phyloP scores from a whole-genome alignment of 2,329 filamentous ascomycete genomes.

The Ceratocystis colombiana region DNA sequence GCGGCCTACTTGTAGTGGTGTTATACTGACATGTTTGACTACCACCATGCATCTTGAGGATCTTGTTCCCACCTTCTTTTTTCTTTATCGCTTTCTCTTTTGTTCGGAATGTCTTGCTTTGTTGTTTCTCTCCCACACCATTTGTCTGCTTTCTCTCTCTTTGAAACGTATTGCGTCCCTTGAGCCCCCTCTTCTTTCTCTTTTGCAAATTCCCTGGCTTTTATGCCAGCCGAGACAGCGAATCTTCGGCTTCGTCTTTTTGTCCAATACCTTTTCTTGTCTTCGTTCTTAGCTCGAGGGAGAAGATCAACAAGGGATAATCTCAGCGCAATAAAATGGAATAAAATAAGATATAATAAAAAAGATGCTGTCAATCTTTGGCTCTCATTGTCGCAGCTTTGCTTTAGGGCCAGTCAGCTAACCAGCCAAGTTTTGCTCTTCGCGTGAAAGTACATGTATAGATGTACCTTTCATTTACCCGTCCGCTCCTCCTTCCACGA shows the following conservation, averaged over 20 bases:
- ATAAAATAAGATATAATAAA: neutral
- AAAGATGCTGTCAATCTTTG: neutral
- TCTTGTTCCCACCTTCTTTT: constrained; percentile 6
- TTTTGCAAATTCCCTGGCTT: neutral
- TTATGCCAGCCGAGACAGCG: constrained; percentile 5
- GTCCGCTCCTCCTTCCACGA: neutral
- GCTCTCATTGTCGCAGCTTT: neutral
- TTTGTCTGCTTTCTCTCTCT: no score
- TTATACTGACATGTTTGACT: constrained; percentile 6
- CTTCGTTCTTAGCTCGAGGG: neutral
- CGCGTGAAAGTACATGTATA: neutral
- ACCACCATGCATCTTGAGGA: neutral
- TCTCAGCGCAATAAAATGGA: neutral
- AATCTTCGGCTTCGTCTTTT: constrained; percentile 10
- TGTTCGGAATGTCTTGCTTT: neutral
- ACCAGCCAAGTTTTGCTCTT: no score
- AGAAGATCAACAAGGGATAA: constrained; percentile 1
- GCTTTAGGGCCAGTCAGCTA: neutral
- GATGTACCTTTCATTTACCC: neutral
- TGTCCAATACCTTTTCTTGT: neutral
- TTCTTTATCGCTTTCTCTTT: neutral
- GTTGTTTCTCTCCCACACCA: neutral
- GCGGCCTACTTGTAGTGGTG: neutral
- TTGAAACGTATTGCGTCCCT: neutral
- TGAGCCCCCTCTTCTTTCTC: neutral